These are phyloP conservation scores for Geranomyces michiganensis DNA, from an alignment of 192 early-diverging fungal genomes.

Conservation along the genomic window DNA sequence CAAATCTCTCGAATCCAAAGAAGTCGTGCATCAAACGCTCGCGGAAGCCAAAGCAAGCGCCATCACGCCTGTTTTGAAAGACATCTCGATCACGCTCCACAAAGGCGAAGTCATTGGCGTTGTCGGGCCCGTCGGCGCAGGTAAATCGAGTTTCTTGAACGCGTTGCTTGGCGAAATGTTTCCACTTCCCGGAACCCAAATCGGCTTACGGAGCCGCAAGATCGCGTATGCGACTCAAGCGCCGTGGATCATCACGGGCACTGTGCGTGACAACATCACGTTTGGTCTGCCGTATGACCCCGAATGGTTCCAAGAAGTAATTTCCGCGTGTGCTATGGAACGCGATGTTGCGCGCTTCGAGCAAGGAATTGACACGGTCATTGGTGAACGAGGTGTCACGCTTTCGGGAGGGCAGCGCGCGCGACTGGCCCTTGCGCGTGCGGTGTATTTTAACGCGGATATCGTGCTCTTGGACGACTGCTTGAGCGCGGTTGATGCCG, in stretches of 20 bases:
- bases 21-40: conserved; percentile 15
- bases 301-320: conserved; percentile 41
- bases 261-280: conserved; percentile 49
- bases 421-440: conserved; percentile 49
- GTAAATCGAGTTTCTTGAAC: conserved; percentile 46
- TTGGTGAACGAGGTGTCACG: conserved; percentile 51
- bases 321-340: conserved; percentile 49
- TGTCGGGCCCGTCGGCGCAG: conserved; percentile 52
- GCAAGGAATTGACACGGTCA: conserved; percentile 37
- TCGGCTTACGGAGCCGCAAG: conserved; percentile 28
- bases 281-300: conserved; percentile 45
- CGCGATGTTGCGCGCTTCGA: conserved; percentile 41
- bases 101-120: conserved; percentile 45
- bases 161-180: conserved; percentile 55
- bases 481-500: conserved; percentile 50
- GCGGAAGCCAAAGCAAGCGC: background rate
- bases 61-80: conserved; percentile 24
- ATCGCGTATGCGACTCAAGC: conserved; percentile 50
- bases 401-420: conserved; percentile 54
- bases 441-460: conserved; percentile 50
- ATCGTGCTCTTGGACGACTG: conserved; percentile 55
- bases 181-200: background rate
- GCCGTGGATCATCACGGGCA: conserved; percentile 48
- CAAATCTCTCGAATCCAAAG: conserved; percentile 13
- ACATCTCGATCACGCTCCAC: conserved; percentile 37